phyloP scores from a whole-genome alignment of 805 yeast genomes.

The Monosporozyma solicola region DNA sequence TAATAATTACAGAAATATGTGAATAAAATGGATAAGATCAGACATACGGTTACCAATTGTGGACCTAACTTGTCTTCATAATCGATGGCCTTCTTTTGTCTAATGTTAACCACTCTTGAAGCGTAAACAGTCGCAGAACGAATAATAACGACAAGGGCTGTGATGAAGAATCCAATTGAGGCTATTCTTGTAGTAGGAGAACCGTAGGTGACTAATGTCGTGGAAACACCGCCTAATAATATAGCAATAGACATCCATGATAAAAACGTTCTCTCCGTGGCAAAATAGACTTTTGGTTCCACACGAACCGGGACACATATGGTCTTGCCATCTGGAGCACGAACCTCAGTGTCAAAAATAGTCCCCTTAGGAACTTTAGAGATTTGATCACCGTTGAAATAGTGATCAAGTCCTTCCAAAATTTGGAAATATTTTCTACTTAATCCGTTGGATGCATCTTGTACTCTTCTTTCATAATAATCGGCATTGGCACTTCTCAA shows the following conservation, averaged over 20 bases:
- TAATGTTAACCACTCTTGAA: conserved; percentile 73
- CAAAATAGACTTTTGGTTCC: conserved; percentile 98
- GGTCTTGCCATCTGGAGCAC: conserved; percentile 80
- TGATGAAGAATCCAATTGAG: conserved; percentile 74
- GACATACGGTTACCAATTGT: conserved; percentile 62
- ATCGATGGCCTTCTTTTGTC: conserved; percentile 71
- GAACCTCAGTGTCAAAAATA: conserved; percentile 45
- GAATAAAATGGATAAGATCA: conserved; percentile 59
- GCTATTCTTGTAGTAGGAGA: conserved; percentile 66
- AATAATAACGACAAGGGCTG: conserved; percentile 62
- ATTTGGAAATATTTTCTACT: conserved; percentile 16
- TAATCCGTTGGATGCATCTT: conserved; percentile 14
- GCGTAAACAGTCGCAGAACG: conserved; percentile 70
- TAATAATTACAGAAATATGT: conserved; percentile 40
- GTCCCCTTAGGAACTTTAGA: conserved; percentile 59
- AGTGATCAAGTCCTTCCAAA: conserved; percentile 31
- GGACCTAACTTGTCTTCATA: conserved; percentile 90
- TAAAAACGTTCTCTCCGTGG: conserved; percentile 90
- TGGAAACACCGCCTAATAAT: conserved; percentile 81
- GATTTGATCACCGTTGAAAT: conserved; percentile 42
- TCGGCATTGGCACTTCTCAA: conserved; percentile 25
- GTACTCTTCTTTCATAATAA: conserved; percentile 20
- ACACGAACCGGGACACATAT: conserved; percentile 92
- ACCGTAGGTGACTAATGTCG: conserved; percentile 79
- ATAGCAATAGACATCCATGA: conserved; percentile 91